Base-by-base conservation (phyloP, 176 grass and related monocot genomes). In the Poa annua region DNA sequence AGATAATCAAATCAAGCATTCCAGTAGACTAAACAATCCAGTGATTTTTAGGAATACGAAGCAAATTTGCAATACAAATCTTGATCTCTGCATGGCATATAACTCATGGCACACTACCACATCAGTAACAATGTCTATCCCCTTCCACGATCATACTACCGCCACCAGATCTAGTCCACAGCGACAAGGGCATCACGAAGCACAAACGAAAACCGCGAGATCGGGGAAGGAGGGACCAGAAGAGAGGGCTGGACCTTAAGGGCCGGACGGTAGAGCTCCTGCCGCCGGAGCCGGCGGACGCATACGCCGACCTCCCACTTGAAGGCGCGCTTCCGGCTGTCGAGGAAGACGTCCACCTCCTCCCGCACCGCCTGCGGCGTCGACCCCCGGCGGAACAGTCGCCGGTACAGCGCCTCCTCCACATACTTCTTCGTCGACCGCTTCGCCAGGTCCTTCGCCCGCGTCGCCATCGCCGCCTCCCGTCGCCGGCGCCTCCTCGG, bases 251-350 rank as follows among this genome's bases (percentile, higher is more conserved):
- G 12, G 29, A 95, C 96, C 93, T 92, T 99, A 38, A 99, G 91
- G 49, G 93, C 91, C 12, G 89, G 89, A 66, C 49, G 88, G 85
- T 92, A 90, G 64, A 89, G 89, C 21, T 62, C 83, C 42, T 90
- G 88, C 20, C 67, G 82, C 12, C 93, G 89, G 76, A 99, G 92
- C 42, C 88, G 89, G 81, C 91, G 85, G 64, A 99, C 74, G 74
- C 93, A 81, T n/a, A 92, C 91, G 32, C 81, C 93, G 22, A 99
- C 96, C 83, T 99, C 96, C 96, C 96, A 99, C 81, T 99, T 99
- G 85, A 88, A 90, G 26, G 94, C 96, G 62, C 85, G 88, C 78
- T 96, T 96, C 80, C 88, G 87, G 89, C 93, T 99, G 80, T 68
- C 89, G 87, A 99, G 83, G 91, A 99, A 99, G 80, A 29, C 84